phyloP scores from a whole-genome alignment of 169 alveolate genomes.

The Eimeria falciformis region DNA sequence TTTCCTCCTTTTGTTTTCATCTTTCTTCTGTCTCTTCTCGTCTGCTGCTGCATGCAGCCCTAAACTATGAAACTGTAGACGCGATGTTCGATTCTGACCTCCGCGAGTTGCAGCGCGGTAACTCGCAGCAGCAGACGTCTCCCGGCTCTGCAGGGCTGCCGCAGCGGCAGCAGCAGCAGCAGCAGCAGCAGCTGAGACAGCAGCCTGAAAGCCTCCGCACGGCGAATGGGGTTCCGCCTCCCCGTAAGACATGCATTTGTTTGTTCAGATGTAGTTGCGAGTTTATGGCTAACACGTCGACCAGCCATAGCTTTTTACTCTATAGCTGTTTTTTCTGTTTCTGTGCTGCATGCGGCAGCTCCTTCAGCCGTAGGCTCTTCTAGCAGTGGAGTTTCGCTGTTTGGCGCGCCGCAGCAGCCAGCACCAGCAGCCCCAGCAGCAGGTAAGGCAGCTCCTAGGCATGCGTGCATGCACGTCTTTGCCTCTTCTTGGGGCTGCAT shows the following conservation, averaged over 20 bases:
- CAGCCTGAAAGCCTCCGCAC: constrained; percentile 14
- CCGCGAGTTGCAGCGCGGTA: constrained; percentile 69
- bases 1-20: neutral
- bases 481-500: no score
- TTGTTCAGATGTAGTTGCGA: neutral
- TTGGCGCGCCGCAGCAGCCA: constrained; percentile 47
- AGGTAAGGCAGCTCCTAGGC: neutral
- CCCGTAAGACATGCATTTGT: constrained; percentile 4
- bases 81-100: constrained; percentile 65
- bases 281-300: neutral
- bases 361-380: neutral
- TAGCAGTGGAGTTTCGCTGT: neutral
- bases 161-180: constrained; percentile 66
- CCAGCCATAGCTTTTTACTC: neutral
- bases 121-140: constrained; percentile 21
- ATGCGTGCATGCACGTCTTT: neutral
- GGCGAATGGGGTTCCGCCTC: constrained; percentile 39
- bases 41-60: constrained; percentile 33
- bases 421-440: constrained; percentile 44
- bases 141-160: constrained; percentile 9
- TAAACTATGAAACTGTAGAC: constrained; percentile 61
- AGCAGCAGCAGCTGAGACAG: constrained; percentile 36
- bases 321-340: neutral
- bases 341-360: neutral
- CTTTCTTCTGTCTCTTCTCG: neutral